Base-by-base conservation (phyloP, 768 basidiomycete genomes). In the Rhodosporidiobolus sp. region DNA sequence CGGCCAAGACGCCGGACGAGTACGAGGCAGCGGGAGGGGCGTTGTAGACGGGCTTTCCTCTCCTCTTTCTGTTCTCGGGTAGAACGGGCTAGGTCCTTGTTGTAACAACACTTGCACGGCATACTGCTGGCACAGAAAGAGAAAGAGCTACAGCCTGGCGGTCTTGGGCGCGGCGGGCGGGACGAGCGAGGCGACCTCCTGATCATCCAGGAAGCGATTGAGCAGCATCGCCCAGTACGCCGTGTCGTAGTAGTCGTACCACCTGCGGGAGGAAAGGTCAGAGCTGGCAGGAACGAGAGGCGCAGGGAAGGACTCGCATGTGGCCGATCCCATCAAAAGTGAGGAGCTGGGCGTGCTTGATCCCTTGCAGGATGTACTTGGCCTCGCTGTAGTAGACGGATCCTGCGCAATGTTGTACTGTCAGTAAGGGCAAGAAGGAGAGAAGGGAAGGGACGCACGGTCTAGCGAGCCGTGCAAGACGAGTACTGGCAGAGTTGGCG, bases 1-100 rank as follows among this genome's bases (percentile, higher is more conserved):
- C 80, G 65, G 73, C 83, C 38, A 81, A 81, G 75, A 81, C 80
- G 32, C 81, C 82, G 7, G 74, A 76, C 67, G 83, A 83, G 65
- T 70, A n/a, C 22, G 81, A 80, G 73, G 75, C 54, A 19, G 45
- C 56, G 3, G 58, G 73, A 7, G 49, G 48, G 22, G 28, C 32
- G 49, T 45, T 54, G 53, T 30, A 54, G 10, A n/a, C 26, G 11
- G 53, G 17, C 28, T 53, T n/a, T 54, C 28, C n/a, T n/a, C n/a
- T n/a, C n/a, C n/a, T n/a, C n/a, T 30, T 17, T 54, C 28, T 28
- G 17, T 22, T 30, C 3, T 35, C 53, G 53, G 22, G 48, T 22
- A 16, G 30, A 10, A 61, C 48, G 26, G 28, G 56, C 20, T 24
- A 57, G 10, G n/a, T n/a, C n/a, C 9, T 38, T 22, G 32, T n/a